Evolutionary conservation across 202 grass and related monocot species (phyloP), one percentile per base, ranked within the genome.

Genomic region (Saccharum hybrid): DNA sequence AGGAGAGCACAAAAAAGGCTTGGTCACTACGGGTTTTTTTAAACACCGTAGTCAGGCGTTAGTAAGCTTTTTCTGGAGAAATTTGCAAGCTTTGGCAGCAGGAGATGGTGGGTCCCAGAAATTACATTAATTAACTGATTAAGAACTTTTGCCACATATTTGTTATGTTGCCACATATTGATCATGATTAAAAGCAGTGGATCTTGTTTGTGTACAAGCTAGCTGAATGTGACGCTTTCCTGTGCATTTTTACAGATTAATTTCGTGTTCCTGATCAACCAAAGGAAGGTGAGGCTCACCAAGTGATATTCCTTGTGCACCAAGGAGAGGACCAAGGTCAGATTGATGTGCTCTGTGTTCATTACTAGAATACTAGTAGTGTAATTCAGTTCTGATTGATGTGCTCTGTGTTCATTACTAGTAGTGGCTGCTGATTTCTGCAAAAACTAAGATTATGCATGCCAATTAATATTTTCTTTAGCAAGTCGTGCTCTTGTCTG

Each of bases 291-390:
- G 65, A 94, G 96, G 82, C 84, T 96, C 72, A 96, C 96, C 81
- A 98, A 98, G 84, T 98, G 93, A 91, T 98, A 98, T 66, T 93
- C 89, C 8, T 91, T 93, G 60, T 95, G 93, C 77, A 60, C 89
- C 59, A 98, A 98, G 83, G 92, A 93, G 85, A 87, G 92, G 84
- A 80, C 89, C 18, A 98, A 93, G 92, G 96, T 98, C 78, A 82
- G 74, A 70, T 80, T 83, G 65, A 28, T 82, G n/a, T 5, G 21
- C 43, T 68, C 7, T 69, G 16, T 74, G 22, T 0, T 56, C 52
- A n/a, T 56, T 56, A n/a, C 18, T 56, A n/a, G 18, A 56, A 56
- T 56, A n/a, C 52, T 8, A 46, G 21, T 54, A 54, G 49, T 54
- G 40, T 74, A 74, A 16, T 62, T 6, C 6, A 60, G 46, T 77